Base-by-base conservation (phyloP, 805 yeast species). In the Ogataea ramenticola region DNA sequence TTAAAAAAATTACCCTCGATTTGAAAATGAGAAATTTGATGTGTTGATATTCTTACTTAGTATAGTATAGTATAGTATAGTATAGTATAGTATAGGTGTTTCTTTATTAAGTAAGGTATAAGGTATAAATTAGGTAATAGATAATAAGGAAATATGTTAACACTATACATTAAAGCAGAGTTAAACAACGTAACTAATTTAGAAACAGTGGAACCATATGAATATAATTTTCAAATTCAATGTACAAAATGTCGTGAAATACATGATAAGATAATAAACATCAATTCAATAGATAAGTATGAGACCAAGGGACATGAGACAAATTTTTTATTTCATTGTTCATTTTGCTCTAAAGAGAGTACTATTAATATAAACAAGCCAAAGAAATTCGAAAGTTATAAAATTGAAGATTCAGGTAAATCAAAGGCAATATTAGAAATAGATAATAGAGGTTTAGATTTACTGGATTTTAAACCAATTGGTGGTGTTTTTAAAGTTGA, bases 361-460 rank as follows among this genome's bases (percentile, higher is more conserved):
- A 53, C 56, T 30, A 45, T 57, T 4, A 50, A 46, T 39, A 53
- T 61, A 7, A 33, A 41, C 4, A 34, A 49, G 11, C 65, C 65
- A 5, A 58, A 56, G 29, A 42, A 47, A 11, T 55, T 32, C 36
- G 34, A 42, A 15, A 52, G 63, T 10, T 67, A 69, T 49, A 61
- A 65, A 1, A 49, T 49, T 2, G 83, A 74, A 12, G 70, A 64
- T 33, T 46, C 50, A 27, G 74, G 71, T 4, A 68, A 72, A 50
- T 58, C 68, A 37, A 73, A 68, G 9, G 60, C 61, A 2, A 56
- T 90, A 27, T 67, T 89, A 27, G 79, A 79, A 36, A 77, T 93
- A 44, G 98, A 93, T 56, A 75, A 89, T 40, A 78, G 99, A 53
- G 99, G 99, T 3, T 62, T 87, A 36, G 95, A 86, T 42, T 66